A percentile compares a stretch with the other conserved stretches of the same genome.
phyloP scores from a whole-genome alignment of 2,329 filamentous ascomycete genomes.

The Chrysoporthe austroafricana region DNA sequence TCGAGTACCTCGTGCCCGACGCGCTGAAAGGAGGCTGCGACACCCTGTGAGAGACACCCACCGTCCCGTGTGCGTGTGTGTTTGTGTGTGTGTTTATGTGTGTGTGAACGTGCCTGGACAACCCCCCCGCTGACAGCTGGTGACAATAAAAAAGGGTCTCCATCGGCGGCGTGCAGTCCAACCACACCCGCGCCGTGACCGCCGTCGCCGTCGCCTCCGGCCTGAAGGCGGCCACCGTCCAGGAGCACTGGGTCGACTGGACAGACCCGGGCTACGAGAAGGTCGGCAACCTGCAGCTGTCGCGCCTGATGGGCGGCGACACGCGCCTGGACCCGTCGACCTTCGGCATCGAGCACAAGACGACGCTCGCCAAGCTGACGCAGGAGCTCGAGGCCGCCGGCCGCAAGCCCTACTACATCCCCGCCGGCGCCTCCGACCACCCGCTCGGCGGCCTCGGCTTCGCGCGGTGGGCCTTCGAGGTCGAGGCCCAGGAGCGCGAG shows the following conservation, averaged over 20 bases:
- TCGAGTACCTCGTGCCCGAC: constrained; percentile 72
- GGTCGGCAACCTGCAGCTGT: constrained; percentile 74
- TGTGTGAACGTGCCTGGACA: too few species aligned
- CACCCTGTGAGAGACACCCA: constrained; percentile 47
- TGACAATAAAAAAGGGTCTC: constrained; percentile 45
- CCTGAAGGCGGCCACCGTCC: constrained; percentile 60
- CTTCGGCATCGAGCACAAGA: constrained; percentile 73
- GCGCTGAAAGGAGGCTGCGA: constrained; percentile 59
- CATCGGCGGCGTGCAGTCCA: constrained; percentile 71
- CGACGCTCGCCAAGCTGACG: constrained; percentile 57
- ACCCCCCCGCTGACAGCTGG: background rate
- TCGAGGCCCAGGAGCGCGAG: constrained; percentile 64
- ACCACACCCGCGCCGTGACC: constrained; percentile 71
- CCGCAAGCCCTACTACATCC: constrained; percentile 71
- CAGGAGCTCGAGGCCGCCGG: constrained; percentile 56
- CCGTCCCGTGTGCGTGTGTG: too few species aligned
- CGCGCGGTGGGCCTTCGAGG: constrained; percentile 72
- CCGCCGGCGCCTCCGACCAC: constrained; percentile 72
- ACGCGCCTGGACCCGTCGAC: constrained; percentile 60
- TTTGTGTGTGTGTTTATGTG: too few species aligned
- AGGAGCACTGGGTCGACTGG: constrained; percentile 72
- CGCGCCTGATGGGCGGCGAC: constrained; percentile 68
- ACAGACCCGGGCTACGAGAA: constrained; percentile 61
- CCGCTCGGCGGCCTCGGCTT: constrained; percentile 72
- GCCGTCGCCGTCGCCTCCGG: constrained; percentile 63